Base-by-base conservation (phyloP, 2,329 filamentous ascomycete species). In the Parastagonospora nodorum region DNA sequence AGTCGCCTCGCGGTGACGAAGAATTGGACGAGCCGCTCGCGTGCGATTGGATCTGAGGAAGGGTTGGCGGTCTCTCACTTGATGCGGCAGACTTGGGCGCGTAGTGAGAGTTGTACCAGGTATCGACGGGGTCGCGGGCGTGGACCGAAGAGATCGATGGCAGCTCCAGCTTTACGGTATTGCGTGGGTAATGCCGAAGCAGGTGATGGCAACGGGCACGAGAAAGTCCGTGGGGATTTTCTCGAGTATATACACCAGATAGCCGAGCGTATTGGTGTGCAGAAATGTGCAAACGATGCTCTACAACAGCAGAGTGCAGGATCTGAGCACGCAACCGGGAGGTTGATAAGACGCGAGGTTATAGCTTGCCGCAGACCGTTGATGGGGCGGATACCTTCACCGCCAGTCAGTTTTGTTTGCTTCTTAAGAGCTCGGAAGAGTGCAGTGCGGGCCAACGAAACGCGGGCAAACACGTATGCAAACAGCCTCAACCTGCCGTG, bases 131-230 rank as follows among this genome's bases (percentile, higher is more conserved):
- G 80, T 87, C 88, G 85, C 89, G 87, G 84, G 87, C 85, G 78
- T 90, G 87, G 80, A 89, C 85, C 81, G 90, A 87, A 72, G 88
- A 88, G 73, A 92, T 88, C 79, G 89, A 89, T 79, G 90, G 89
- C 77, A 92, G 86, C 89, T 92, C 90, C 90, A 95, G 90, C 82
- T 92, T 94, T 88, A 85, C 90, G 89, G 86, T 88, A 78, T 85
- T 80, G 72, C 54, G 41, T 51, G 57, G 42, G 28, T 54, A 49
- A 52, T 29, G 58, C 49, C 42, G 40, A 42, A 43, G 48, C 15
- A 24, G 39, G 32, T 28, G 32, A 50, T 28, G 31, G 52, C 41
- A 42, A 19, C 14, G 35, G 38, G 35, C 19, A 51, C 50, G 47
- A 59, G 46, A 56, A 42, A 30, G 45, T 58, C 46, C 54, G 48